phyloP scores from a whole-genome alignment of 495 filamentous ascomycete genomes.

The Schizothecium vesticola region DNA sequence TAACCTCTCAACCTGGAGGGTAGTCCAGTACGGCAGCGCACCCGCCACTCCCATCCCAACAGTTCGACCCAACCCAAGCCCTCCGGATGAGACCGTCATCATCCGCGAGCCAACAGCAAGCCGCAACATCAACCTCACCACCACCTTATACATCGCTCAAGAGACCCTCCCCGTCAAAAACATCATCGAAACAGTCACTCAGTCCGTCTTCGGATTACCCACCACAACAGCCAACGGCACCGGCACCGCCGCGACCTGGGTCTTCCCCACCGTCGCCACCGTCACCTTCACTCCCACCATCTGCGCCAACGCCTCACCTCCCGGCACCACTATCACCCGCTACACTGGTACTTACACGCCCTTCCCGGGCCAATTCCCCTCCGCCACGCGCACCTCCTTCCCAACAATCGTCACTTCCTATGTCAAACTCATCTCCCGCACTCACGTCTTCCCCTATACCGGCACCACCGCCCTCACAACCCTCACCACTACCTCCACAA shows the following conservation, averaged over 20 bases:
- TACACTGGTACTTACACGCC: slow-evolving; percentile 14
- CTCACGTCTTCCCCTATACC: too few species aligned
- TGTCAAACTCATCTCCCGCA: too few species aligned
- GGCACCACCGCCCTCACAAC: too few species aligned
- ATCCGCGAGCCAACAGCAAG: slow-evolving; percentile 7
- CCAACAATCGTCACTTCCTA: too few species aligned
- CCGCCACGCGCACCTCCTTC: too few species aligned
- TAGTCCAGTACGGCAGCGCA: slow-evolving; percentile 9
- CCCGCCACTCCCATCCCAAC: slow-evolving; percentile 13
- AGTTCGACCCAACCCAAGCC: background rate
- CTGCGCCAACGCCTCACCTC: slow-evolving; percentile 8
- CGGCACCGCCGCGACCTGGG: slow-evolving; percentile 1
- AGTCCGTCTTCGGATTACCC: background rate
- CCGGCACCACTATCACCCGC: slow-evolving; percentile 3
- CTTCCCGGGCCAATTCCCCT: slow-evolving; percentile 9
- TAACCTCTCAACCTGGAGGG: background rate
- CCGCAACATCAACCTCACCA: slow-evolving; percentile 11
- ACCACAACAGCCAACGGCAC: slow-evolving; percentile 8
- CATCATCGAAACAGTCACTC: background rate
- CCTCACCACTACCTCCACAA: too few species aligned
- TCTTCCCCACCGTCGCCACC: slow-evolving; percentile 7
- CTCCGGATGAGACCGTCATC: background rate
- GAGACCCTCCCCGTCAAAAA: too few species aligned
- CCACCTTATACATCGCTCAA: too few species aligned
- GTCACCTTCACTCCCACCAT: slow-evolving; percentile 8